Base-by-base conservation (phyloP, 2,329 filamentous ascomycete species). In the Colletotrichum euphorbiae region DNA sequence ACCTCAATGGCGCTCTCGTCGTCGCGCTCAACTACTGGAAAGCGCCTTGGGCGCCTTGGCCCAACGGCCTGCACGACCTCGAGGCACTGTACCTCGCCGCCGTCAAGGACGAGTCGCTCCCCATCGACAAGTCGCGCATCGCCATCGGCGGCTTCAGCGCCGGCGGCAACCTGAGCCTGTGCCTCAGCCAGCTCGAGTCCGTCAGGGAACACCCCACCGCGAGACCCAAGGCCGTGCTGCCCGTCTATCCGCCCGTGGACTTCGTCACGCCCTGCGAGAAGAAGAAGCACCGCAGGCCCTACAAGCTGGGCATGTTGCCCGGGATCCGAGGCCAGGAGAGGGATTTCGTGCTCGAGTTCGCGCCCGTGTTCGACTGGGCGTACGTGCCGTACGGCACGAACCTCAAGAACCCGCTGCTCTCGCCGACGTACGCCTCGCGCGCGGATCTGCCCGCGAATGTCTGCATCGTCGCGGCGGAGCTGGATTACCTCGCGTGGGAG, bases 91-190 rank as follows among this genome's bases (percentile, higher is more conserved):
- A 79, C 63, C 69, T 75, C 19, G 79, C 80, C 9, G 75, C 83
- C 11, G 77, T 86, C 9, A 72, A 74, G 6, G 84, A 87, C 73
- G 31, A 72, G 0, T 72, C 75, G 0, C 78, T 88, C 0, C 83
- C 83, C 3, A 79, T 87, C 69, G 83, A 87, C 73, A 70, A 72
- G 7, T 59, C 70, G 2, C 75, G 75, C 21, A 77, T 86, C 4
- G 79, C 80, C 0, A 69, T 87, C 0, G 79, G 76, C 1, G 85
- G 85, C 9, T 87, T 83, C 74, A 84, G 82, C 38, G 84, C 85
- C 0, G 85, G 85, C 28, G 85, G 80, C 2, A 86, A 85, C 71
- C 76, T 87, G 1, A 72, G 80, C 1, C 75, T 87, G 0, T 74
- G 77, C 6, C 79, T 79, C 0, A 72, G 78, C 13, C 82, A 85